Percentiles rank a stretch among this genome's conserved stretches.
Conservation (phyloP, 306 rosid genomes). For the Prunus persica region DNA sequence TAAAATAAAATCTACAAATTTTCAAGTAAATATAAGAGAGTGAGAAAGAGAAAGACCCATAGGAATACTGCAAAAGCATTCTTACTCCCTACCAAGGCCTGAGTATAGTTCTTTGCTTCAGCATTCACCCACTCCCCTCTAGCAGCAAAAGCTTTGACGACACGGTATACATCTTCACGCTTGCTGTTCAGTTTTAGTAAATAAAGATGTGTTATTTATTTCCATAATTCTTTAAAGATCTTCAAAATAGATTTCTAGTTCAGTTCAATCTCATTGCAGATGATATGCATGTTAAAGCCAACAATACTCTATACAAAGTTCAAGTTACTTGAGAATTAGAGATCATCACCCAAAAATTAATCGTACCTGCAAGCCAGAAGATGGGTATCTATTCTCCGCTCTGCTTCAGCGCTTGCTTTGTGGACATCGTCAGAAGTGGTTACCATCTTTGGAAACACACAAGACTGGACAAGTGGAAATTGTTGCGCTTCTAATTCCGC, state of each 20-base stretch:
- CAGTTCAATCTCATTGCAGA: not conserved
- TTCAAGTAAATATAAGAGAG: not conserved
- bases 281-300: not conserved
- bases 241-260: not conserved
- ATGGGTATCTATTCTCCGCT: slow-evolving; percentile 80
- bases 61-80: slow-evolving; percentile 4
- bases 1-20: not conserved
- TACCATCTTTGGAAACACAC: slow-evolving; percentile 75
- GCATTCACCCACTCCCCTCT: slow-evolving; percentile 68
- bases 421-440: slow-evolving; percentile 65
- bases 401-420: slow-evolving; percentile 92
- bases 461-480: slow-evolving; percentile 77
- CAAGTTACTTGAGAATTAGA: not conserved
- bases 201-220: slow-evolving; percentile 27
- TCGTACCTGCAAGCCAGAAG: slow-evolving; percentile 67
- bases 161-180: slow-evolving; percentile 86
- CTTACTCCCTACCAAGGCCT: slow-evolving; percentile 58
- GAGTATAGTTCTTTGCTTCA: slow-evolving; percentile 67
- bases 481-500: slow-evolving; percentile 82
- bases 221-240: slow-evolving; percentile 4
- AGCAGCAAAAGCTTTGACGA: slow-evolving; percentile 64
- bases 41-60: not conserved
- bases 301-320: not conserved
- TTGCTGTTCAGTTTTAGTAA: slow-evolving; percentile 51
- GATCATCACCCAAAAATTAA: slow-evolving; percentile 10